Percentiles rank a stretch among this genome's conserved stretches.
phyloP scores from a whole-genome alignment of 257 asterid genomes.

The Cinchona pubescens region DNA sequence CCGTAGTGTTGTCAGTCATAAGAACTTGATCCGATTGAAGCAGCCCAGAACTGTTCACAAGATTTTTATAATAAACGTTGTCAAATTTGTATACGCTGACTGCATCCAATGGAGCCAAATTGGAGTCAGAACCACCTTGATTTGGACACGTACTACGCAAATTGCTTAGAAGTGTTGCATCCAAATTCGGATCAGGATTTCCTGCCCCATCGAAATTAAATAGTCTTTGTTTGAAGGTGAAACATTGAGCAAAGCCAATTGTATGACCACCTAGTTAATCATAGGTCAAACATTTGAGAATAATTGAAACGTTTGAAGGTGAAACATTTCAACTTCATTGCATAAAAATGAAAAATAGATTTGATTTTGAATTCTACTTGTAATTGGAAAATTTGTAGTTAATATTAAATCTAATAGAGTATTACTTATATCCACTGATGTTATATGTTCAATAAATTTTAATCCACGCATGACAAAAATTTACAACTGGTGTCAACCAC shows the following conservation, averaged over 20 bases:
- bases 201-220: conserved; percentile 72
- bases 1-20: conserved; percentile 50
- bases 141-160: conserved; percentile 48
- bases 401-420: no score
- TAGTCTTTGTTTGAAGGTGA: conserved; percentile 59
- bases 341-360: no score
- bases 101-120: conserved; percentile 52
- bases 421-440: no score
- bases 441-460: no score
- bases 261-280: conserved; percentile 88
- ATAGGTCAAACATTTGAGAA: no score
- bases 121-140: conserved; percentile 43
- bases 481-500: no score
- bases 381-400: no score
- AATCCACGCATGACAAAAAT: no score
- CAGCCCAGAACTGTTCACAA: conserved; percentile 48
- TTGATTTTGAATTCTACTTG: no score
- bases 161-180: conserved; percentile 35
- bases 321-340: no score
- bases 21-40: conserved; percentile 68
- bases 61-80: conserved; percentile 56
- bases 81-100: conserved; percentile 46
- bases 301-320: no score
- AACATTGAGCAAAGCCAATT: conserved; percentile 74
- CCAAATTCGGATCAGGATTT: conserved; percentile 67